phyloP scores from a whole-genome alignment of 805 yeast genomes.

The Ogataea pignaliae region DNA sequence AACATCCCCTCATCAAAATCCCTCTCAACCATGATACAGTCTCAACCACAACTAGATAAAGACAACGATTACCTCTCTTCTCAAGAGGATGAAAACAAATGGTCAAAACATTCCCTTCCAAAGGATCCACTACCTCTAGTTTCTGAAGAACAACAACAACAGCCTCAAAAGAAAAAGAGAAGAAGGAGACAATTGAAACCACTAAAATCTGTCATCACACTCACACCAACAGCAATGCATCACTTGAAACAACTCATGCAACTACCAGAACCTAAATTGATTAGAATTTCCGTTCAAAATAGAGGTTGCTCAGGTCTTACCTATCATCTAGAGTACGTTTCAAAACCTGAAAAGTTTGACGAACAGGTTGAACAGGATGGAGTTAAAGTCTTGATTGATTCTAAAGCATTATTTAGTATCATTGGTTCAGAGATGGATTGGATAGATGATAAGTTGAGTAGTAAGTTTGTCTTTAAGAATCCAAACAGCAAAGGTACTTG shows the following conservation, averaged over 20 bases:
- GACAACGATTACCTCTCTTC: neutral
- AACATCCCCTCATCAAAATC: neutral
- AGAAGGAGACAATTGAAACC: constrained; percentile 71
- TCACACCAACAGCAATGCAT: constrained; percentile 67
- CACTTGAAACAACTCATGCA: constrained; percentile 67
- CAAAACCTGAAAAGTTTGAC: constrained; percentile 90
- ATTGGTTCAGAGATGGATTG: constrained; percentile 99
- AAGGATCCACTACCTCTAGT: constrained; percentile 5
- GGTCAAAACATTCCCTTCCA: constrained; percentile 30
- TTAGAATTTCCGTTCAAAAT: constrained; percentile 90
- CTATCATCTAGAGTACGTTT: constrained; percentile 86
- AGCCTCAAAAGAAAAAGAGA: constrained; percentile 14
- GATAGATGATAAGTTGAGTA: constrained; percentile 87
- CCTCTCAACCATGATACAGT: neutral
- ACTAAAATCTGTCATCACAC: constrained; percentile 81
- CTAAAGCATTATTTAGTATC: constrained; percentile 91
- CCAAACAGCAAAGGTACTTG: constrained; percentile 98
- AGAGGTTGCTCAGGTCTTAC: constrained; percentile 96
- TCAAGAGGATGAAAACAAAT: constrained; percentile 10
- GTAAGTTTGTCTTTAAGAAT: constrained; percentile 87
- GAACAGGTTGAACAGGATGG: constrained; percentile 92
- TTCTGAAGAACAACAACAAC: constrained; percentile 2
- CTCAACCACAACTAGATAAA: neutral
- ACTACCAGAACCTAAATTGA: constrained; percentile 83
- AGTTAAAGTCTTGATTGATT: constrained; percentile 86